Conservation (phyloP, 352 stramenopile species). For the Globisporangium viniferum region DNA sequence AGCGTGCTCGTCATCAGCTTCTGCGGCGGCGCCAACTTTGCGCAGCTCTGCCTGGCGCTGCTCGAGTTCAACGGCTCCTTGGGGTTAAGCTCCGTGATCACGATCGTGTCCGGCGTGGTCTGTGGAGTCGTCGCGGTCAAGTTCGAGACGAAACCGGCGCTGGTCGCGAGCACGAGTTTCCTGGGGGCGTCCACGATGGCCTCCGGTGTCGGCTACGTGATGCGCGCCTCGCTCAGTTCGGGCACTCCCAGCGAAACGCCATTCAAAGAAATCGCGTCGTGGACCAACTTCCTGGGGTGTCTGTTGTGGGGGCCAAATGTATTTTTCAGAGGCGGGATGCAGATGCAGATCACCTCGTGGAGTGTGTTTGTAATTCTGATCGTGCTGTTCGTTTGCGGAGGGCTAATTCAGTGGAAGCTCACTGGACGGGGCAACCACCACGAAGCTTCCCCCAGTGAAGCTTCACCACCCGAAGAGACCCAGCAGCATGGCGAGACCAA, state of each 20-base stretch:
- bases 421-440: not conserved
- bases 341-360: not conserved
- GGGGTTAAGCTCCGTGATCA: not conserved
- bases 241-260: not conserved
- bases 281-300: not conserved
- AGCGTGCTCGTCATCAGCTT: not conserved
- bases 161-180: not conserved
- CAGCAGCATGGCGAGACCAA: not conserved
- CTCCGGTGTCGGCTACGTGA: not conserved
- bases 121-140: not conserved
- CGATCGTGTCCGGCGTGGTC: not conserved
- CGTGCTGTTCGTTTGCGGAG: not conserved
- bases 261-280: not conserved
- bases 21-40: not conserved
- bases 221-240: not conserved
- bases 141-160: not conserved
- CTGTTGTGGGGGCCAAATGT: not conserved
- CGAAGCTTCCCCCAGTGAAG: not conserved
- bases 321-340: not conserved
- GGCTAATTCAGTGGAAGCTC: not conserved
- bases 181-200: not conserved
- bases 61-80: not conserved
- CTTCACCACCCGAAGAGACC: not conserved
- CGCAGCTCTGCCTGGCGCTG: not conserved
- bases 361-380: not conserved